Base-by-base conservation (phyloP, 208 protist species). In the Wallacemonas collosoma region DNA sequence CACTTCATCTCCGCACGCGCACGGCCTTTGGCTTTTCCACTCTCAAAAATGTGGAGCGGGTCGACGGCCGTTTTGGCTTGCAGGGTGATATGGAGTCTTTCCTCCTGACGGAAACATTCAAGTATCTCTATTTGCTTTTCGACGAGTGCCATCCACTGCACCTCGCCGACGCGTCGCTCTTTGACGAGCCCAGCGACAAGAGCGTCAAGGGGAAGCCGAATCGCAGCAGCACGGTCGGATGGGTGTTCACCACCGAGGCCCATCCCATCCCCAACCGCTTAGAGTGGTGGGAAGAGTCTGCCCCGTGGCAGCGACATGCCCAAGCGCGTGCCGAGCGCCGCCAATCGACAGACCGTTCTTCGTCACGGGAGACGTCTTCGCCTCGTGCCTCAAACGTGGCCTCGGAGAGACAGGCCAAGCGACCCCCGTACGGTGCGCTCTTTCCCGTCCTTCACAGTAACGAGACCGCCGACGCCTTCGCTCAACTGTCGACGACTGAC, bases 51-150 rank as follows among this genome's bases (percentile, higher is more conserved):
- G 74, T 83, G 2, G 26, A 65, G 12, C 57, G 77, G 26, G 77
- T 70, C 1, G 71, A 80, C 51, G 43, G 77, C 15, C 77, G 92
- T 58, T 38, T 43, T 41, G 26, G 38, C 14, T 64, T 80, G 54
- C 43, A 17, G 2, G 93, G 98, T 74, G 40, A 68, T 17, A 98
- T 98, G 95, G 95, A 99, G 58, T 94, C 83, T 58, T 99, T 98
- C 76, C 89, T 98, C 41, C 60, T 98, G 14, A 77, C 89, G 0
- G 98, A 99, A 76, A 99, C 98, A n/a, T 76, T 98, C 44, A 98
- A 99, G 75, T 99, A 99, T 75, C 81, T 99, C 17, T 98, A 93
- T 66, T 76, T 98, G n/a, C 71, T 98, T 12, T 99, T 98, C 72
- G 80, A 88, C 57, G 84, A 89, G 72, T 76, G 72, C 60, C 83